A percentile compares a stretch with the other conserved stretches of the same genome.
Evolutionary conservation across 1,284 basidiomycete genomes (phyloP).

Genomic region (Xerocomus amazonicus): DNA sequence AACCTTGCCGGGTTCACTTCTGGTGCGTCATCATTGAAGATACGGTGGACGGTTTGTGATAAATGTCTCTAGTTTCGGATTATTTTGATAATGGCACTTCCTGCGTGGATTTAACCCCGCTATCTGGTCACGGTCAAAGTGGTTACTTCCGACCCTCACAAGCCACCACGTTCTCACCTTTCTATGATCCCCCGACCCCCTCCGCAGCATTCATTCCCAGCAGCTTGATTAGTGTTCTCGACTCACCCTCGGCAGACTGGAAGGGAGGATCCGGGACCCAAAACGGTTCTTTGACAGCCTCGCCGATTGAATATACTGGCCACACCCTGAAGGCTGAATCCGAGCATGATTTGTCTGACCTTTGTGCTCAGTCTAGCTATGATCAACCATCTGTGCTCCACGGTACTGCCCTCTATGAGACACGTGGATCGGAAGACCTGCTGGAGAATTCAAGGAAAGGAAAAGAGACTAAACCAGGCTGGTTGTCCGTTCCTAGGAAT

Average conservation of each 20-base stretch:
- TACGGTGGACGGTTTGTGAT: slow-evolving; percentile 9
- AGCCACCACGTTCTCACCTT: slow-evolving; percentile 47
- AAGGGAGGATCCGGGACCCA: slow-evolving; percentile 24
- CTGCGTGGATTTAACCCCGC: slow-evolving; percentile 21
- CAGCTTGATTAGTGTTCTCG: slow-evolving; percentile 55
- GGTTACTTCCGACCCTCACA: slow-evolving; percentile 26
- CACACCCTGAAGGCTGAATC: slow-evolving; percentile 21
- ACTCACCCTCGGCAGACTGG: slow-evolving; percentile 36
- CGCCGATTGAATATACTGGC: slow-evolving; percentile 35
- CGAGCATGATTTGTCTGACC: slow-evolving; percentile 43
- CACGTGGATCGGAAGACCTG: slow-evolving; percentile 10
- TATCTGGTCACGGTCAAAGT: slow-evolving; percentile 15
- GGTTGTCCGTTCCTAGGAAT: slow-evolving; percentile 44
- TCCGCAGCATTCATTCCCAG: slow-evolving; percentile 55
- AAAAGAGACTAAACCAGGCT: slow-evolving; percentile 35
- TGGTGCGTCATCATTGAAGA: slow-evolving; percentile 37
- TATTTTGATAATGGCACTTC: slow-evolving; percentile 45
- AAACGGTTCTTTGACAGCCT: slow-evolving; percentile 30
- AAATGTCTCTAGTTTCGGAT: slow-evolving; percentile 28
- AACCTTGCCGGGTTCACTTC: slow-evolving; percentile 39
- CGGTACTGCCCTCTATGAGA: slow-evolving; percentile 40
- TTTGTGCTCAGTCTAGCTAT: slow-evolving; percentile 34
- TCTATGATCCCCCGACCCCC: slow-evolving; percentile 42
- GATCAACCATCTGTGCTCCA: slow-evolving; percentile 35
- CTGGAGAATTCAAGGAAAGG: slow-evolving; percentile 13